Base-by-base conservation (phyloP, 495 filamentous ascomycete genomes). In the Rostrohypoxylon terebratum region DNA sequence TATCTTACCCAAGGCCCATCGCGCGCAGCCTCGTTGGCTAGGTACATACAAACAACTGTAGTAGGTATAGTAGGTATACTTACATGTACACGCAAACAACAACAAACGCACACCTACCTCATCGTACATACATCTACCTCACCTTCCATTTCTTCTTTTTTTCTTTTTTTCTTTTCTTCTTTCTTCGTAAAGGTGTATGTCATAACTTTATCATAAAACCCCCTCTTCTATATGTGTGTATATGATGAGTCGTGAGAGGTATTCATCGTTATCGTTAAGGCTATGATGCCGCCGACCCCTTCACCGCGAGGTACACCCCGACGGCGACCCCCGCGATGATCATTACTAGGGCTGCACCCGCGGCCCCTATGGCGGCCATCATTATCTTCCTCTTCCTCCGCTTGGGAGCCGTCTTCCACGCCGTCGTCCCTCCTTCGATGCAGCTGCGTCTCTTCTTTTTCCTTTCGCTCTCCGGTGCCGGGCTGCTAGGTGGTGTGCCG, bases 221-320 rank as follows among this genome's bases (percentile, higher is more conserved):
- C 38, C 57, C 21, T 45, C 44, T 3, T 38, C 20, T 6, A 13
- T 38, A 4, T 42, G 28, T 28, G 28, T 28, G 2, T 28, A 28
- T 28, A 5, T n/a, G n/a, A n/a, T n/a, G n/a, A n/a, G 40, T 59
- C 34, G 18, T 47, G 40, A 51, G 48, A 21, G n/a, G 47, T 42
- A 2, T 10, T 50, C 18, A 16, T 59, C 16, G 20, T 57, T 44
- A 55, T 42, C 9, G n/a, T 40, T 16, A 45, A 34, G 33, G 57
- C 57, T 68, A 67, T 73, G 65, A 38, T 13, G 59, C 6, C 28
- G 44, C 20, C 18, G 68, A 47, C 13, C 66, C 62, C 28, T 66
- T 53, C 34, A 74, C 62, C 36, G 71, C 66, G 18, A 74, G 40
- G 13, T 65, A 69, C 11, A 74, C 50, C 50, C 71, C 71, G n/a